Conservation (phyloP, 2,329 filamentous ascomycete genomes). For the Trichophyton equinum region DNA sequence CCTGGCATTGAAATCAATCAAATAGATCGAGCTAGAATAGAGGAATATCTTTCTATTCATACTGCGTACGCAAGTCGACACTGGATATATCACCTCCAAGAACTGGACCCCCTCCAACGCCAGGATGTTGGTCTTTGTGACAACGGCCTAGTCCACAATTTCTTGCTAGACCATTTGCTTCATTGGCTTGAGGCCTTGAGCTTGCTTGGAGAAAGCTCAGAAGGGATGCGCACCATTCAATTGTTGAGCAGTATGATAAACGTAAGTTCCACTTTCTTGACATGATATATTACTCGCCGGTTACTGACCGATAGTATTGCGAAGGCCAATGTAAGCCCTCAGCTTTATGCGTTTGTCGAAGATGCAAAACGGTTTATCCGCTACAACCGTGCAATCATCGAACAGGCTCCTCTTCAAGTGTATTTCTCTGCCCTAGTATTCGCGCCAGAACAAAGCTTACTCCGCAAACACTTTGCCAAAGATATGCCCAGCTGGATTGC, state of each 20-base stretch:
- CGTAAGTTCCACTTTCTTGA: neutral
- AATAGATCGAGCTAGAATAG: neutral
- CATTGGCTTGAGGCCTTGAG: conserved; percentile 15
- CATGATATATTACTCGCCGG: neutral
- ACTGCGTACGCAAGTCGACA: conserved; percentile 1
- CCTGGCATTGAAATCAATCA: conserved; percentile 8
- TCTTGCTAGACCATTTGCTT: conserved; percentile 6
- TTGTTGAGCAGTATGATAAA: neutral
- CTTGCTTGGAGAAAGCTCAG: conserved; percentile 1
- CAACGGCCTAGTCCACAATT: neutral
- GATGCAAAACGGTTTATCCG: conserved; percentile 24
- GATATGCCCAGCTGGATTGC: conserved; percentile 14
- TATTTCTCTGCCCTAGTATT: conserved; percentile 26
- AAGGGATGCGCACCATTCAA: neutral
- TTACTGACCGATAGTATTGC: neutral
- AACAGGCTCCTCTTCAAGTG: conserved; percentile 24
- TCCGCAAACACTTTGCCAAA: conserved; percentile 17
- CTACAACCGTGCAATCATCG: conserved; percentile 18
- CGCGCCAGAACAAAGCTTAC: conserved; percentile 18
- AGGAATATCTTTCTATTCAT: neutral
- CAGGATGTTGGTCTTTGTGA: neutral
- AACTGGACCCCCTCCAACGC: neutral
- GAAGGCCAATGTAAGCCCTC: neutral
- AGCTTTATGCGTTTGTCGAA: conserved; percentile 21
- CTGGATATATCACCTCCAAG: neutral